These are phyloP conservation scores for Petunia axillaris DNA, from an alignment of 257 asterid genomes.

Conservation along the genomic window DNA sequence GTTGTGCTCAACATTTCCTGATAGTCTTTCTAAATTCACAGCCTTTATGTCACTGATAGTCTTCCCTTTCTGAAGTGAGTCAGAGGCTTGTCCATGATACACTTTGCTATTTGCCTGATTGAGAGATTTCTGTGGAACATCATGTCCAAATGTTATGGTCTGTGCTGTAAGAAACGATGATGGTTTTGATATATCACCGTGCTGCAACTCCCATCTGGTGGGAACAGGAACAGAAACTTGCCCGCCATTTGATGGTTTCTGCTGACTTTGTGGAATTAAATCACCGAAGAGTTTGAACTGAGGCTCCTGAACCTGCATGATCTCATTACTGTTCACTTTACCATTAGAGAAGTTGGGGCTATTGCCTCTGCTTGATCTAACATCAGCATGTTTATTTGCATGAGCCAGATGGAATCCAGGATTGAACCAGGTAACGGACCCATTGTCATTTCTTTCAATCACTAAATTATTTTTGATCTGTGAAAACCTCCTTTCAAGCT, in stretches of 20 bases:
- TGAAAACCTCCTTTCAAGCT: constrained; percentile 53
- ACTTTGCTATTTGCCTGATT: constrained; percentile 30
- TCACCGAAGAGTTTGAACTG: constrained; percentile 38
- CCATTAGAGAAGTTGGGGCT: neutral
- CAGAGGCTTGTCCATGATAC: constrained; percentile 18
- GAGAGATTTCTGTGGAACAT: constrained; percentile 33
- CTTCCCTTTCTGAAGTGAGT: constrained; percentile 33
- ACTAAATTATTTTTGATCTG: neutral
- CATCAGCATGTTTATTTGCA: constrained; percentile 32
- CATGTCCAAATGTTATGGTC: constrained; percentile 29
- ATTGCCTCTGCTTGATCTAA: neutral
- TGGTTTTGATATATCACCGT: constrained; percentile 28
- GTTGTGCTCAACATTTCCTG: constrained; percentile 31
- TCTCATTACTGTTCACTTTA: constrained; percentile 31
- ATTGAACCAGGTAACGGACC: constrained; percentile 7
- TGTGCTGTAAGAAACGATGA: constrained; percentile 8
- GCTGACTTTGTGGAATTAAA: constrained; percentile 41
- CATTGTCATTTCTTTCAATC: constrained; percentile 25
- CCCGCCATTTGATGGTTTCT: constrained; percentile 32
- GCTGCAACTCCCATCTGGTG: constrained; percentile 33
- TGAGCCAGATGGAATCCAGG: constrained; percentile 35
- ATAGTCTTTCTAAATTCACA: constrained; percentile 26
- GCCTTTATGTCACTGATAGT: constrained; percentile 42
- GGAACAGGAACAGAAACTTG: constrained; percentile 44
- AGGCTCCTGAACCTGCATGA: constrained; percentile 30